phyloP scores from a whole-genome alignment of 2,329 filamentous ascomycete genomes.

The Cordyceps fumosorosea region DNA sequence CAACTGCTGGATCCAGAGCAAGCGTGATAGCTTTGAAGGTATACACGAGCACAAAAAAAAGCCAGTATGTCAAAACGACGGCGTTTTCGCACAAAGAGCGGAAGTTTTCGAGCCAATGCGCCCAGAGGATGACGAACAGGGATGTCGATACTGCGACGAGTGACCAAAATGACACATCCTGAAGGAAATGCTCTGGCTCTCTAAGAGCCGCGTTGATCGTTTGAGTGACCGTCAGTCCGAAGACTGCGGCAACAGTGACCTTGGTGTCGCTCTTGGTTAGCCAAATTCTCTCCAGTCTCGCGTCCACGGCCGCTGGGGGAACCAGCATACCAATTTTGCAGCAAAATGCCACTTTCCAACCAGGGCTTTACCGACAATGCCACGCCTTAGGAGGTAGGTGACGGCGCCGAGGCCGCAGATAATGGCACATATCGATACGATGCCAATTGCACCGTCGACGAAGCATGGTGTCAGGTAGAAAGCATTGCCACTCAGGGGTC shows the following conservation, averaged over 20 bases:
- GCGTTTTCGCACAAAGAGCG: conserved; percentile 72
- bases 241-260: conserved; percentile 56
- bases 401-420: conserved; percentile 66
- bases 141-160: conserved; percentile 61
- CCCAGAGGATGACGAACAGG: conserved; percentile 59
- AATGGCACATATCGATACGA: conserved; percentile 69
- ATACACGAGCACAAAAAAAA: conserved; percentile 67
- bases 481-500: conserved; percentile 69
- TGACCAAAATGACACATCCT: conserved; percentile 75
- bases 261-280: conserved; percentile 7
- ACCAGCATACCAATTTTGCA: conserved; percentile 61
- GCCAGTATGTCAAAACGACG: conserved; percentile 81
- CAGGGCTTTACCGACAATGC: conserved; percentile 50
- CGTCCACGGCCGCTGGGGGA: conserved; percentile 5
- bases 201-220: conserved; percentile 40
- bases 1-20: conserved; percentile 61
- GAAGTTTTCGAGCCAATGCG: conserved; percentile 76
- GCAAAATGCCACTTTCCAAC: conserved; percentile 85
- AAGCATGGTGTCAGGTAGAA: conserved; percentile 92
- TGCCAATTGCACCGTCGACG: conserved; percentile 74
- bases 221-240: conserved; percentile 64
- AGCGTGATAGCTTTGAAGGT: conserved; percentile 73
- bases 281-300: conserved; percentile 11
- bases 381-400: conserved; percentile 66
- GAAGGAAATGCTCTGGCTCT: conserved; percentile 58